Conservation (phyloP, 495 filamentous ascomycete species). For the Penicillium ochrochloron region DNA sequence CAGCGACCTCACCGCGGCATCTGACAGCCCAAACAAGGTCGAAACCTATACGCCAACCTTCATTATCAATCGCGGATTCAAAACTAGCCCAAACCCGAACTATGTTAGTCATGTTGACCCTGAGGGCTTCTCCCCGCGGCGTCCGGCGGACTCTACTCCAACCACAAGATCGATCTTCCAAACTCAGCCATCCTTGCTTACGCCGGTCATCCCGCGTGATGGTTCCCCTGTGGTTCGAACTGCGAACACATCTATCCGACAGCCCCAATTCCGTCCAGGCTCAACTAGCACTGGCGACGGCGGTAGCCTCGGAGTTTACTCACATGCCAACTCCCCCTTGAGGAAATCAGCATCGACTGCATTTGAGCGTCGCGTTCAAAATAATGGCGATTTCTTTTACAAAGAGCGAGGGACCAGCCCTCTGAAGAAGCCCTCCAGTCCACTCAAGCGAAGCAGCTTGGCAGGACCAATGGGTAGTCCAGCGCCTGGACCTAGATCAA, state of each 20-base stretch:
- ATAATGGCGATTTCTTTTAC: constrained; percentile 43
- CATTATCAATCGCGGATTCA: constrained; percentile 78
- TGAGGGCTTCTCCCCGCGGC: constrained; percentile 54
- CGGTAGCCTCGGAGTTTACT: constrained; percentile 79
- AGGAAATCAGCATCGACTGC: constrained; percentile 62
- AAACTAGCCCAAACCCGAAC: constrained; percentile 85
- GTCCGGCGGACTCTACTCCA: constrained; percentile 33
- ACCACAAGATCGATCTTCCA: constrained; percentile 32
- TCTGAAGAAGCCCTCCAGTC: constrained; percentile 45
- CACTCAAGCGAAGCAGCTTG: constrained; percentile 48
- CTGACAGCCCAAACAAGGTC: constrained; percentile 59
- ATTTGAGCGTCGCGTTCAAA: constrained; percentile 46
- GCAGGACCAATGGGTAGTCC: constrained; percentile 37
- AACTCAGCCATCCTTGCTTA: constrained; percentile 40
- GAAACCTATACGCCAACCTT: constrained; percentile 77
- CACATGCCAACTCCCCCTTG: constrained; percentile 79
- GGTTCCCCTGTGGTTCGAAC: constrained; percentile 55
- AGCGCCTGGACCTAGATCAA: constrained; percentile 32
- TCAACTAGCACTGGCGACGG: constrained; percentile 61
- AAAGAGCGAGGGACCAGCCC: constrained; percentile 46
- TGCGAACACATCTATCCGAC: constrained; percentile 54
- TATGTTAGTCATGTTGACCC: constrained; percentile 81
- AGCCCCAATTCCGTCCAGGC: constrained; percentile 59
- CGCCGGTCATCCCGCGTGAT: constrained; percentile 53
- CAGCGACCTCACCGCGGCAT: constrained; percentile 44